These are phyloP conservation scores for Dendrocalamus latiflorus DNA, from an alignment of 202 grass and related monocot species.

Conservation along the genomic window DNA sequence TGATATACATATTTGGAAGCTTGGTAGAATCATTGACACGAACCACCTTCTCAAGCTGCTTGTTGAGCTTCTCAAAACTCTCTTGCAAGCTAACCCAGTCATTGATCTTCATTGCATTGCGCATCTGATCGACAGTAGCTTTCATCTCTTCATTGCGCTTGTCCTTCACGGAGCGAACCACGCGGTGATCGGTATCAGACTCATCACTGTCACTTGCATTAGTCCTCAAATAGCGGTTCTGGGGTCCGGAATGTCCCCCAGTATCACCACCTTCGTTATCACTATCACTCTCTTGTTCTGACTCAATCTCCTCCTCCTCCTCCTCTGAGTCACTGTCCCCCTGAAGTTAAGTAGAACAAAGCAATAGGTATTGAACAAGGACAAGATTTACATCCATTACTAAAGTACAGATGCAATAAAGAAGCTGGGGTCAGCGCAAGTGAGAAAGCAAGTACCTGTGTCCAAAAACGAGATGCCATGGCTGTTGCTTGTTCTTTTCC, in stretches of 20 bases:
- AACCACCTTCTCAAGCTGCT: constrained; percentile 89
- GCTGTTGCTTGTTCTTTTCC: neutral
- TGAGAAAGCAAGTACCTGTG: constrained; percentile 44
- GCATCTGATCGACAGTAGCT: constrained; percentile 82
- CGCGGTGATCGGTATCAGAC: constrained; percentile 57
- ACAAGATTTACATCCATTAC: neutral
- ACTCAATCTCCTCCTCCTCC: constrained; percentile 48
- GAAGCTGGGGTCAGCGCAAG: neutral
- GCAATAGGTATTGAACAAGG: neutral
- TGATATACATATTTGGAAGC: constrained; percentile 73
- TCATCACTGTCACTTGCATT: constrained; percentile 66
- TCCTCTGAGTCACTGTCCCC: constrained; percentile 79
- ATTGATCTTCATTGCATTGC: constrained; percentile 92
- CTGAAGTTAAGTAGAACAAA: constrained; percentile 28
- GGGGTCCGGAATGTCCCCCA: neutral
- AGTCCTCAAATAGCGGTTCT: constrained; percentile 52
- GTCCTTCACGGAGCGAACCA: constrained; percentile 69
- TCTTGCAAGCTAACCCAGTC: constrained; percentile 91
- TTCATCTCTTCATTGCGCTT: constrained; percentile 88
- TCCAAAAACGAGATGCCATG: constrained; percentile 79
- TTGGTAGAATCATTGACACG: constrained; percentile 79
- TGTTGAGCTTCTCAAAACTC: constrained; percentile 91
- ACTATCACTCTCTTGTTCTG: constrained; percentile 38
- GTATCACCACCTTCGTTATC: constrained; percentile 23
- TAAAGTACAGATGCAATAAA: neutral